Evolutionary conservation across 768 basidiomycete genomes (phyloP), one percentile per base, ranked within the genome.

Genomic region (Phlebiopsis flavidoalba): DNA sequence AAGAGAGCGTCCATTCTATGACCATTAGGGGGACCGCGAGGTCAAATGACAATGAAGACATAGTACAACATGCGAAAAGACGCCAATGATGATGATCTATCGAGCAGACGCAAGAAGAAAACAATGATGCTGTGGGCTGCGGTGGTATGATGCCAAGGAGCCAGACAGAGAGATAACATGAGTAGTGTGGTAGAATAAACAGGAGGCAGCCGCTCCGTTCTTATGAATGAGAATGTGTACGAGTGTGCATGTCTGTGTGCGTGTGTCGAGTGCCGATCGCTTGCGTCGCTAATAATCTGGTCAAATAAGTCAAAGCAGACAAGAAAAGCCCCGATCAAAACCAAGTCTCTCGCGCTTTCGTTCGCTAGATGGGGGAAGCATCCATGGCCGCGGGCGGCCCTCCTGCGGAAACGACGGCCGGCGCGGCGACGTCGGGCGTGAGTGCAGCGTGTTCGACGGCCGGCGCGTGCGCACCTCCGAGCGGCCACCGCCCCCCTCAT

Each of bases 401-500:
- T 57, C 45, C 24, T 60, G 53, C 51, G 11, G 50, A 43, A 56
- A 19, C 22, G 58, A 50, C 57, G 57, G 19, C 21, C 61, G 31
- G 37, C 50, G 61, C 19, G 61, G 61, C 22, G 61, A 56, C 56
- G 61, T 53, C 17, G 54, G 48, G 11, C 45, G 40, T 26, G 59
- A 46, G 53, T 26, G 26, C 37, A 62, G 50, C 14, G 61, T 53
- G 46, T 49, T 50, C 36, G 68, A 68, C 51, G 67, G 66, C 45
- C 68, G 65, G 19, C 71, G 66, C 49, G 67, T 67, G 50, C 66
- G 66, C 37, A 72, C 68, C 55, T 72, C 71, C 57, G 70, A 65
- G 26, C 54, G 70, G 36, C 58, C 40, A 15, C 43, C 53, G 24
- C 59, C 64, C 21, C 67, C 69, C 58, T 75, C 76, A 21, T 77